These are phyloP conservation scores for Scheffersomyces stipitis DNA, from an alignment of 805 yeast species.

Conservation along the genomic window DNA sequence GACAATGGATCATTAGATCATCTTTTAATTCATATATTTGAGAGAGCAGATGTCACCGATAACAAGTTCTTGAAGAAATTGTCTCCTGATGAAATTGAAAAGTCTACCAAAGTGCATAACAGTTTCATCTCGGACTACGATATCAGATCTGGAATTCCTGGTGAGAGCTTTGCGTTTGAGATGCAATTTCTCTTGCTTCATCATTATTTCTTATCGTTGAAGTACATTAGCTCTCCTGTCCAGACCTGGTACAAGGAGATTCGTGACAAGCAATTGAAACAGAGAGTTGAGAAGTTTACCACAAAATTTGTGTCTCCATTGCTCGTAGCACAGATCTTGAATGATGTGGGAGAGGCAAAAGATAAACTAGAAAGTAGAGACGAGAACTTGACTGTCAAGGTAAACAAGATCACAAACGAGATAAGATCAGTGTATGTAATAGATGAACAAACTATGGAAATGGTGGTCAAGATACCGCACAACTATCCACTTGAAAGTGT, in stretches of 20 bases:
- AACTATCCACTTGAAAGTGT: constrained; percentile 79
- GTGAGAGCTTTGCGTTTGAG: constrained; percentile 29
- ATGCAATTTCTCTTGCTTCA: constrained; percentile 45
- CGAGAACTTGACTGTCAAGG: constrained; percentile 55
- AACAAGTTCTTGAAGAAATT: constrained; percentile 19
- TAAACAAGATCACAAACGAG: constrained; percentile 63
- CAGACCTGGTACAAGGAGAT: constrained; percentile 72
- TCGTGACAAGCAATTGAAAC: constrained; percentile 64
- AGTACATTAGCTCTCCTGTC: constrained; percentile 53
- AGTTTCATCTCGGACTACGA: constrained; percentile 21
- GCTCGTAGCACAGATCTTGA: constrained; percentile 57
- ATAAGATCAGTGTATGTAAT: constrained; percentile 71
- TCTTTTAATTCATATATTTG: constrained; percentile 55
- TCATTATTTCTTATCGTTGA: constrained; percentile 50
- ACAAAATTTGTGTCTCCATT: constrained; percentile 61
- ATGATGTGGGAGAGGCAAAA: constrained; percentile 46
- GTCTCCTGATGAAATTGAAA: constrained; percentile 7
- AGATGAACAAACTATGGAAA: constrained; percentile 85
- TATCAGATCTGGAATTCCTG: constrained; percentile 16
- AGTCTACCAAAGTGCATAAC: constrained; percentile 10
- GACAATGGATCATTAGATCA: constrained; percentile 40
- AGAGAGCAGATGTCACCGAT: constrained; percentile 46
- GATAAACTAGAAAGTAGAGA: constrained; percentile 30
- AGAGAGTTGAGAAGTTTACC: constrained; percentile 62
- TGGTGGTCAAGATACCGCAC: constrained; percentile 70